Percentiles rank a stretch among this genome's conserved stretches.
Evolutionary conservation across 164 flowering plant genomes (phyloP).

Genomic region (Stephania cephalantha): DNA sequence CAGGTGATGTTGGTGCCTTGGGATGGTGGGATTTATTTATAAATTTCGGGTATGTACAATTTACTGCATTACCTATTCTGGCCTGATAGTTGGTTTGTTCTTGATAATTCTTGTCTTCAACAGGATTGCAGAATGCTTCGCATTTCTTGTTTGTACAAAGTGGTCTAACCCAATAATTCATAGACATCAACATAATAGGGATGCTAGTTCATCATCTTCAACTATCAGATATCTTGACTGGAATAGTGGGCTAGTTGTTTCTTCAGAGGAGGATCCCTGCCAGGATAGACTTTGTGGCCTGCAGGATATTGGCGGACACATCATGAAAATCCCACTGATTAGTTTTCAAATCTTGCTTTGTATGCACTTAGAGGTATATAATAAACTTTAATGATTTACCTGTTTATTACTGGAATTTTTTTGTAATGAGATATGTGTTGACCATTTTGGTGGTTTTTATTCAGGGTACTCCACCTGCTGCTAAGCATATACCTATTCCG

Average conservation of each 20-base stretch:
- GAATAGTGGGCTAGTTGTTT: conserved; percentile 62
- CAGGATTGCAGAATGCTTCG: conserved; percentile 94
- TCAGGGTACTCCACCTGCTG: conserved; percentile 76
- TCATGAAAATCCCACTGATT: conserved; percentile 81
- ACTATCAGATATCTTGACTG: conserved; percentile 62
- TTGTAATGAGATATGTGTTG: background rate
- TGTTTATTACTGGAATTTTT: background rate
- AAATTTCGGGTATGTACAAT: conserved; percentile 61
- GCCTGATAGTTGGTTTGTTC: background rate
- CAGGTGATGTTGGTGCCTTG: conserved; percentile 82
- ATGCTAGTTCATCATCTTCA: conserved; percentile 46
- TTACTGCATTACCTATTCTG: background rate
- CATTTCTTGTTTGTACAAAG: conserved; percentile 90
- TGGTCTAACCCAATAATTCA: conserved; percentile 93
- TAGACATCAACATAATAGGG: conserved; percentile 37
- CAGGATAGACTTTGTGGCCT: conserved; percentile 50
- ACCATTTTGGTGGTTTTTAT: conserved; percentile 8
- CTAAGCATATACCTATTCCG: conserved; percentile 46
- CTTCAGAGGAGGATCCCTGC: conserved; percentile 52
- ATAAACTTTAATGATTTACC: background rate
- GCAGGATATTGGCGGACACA: conserved; percentile 86
- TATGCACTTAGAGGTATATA: conserved; percentile 86
- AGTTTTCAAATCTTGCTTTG: conserved; percentile 73
- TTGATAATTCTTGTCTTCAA: conserved; percentile 2
- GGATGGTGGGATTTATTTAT: conserved; percentile 98